phyloP scores from a whole-genome alignment of 1,284 basidiomycete genomes.

The Amylostereum areolatum region DNA sequence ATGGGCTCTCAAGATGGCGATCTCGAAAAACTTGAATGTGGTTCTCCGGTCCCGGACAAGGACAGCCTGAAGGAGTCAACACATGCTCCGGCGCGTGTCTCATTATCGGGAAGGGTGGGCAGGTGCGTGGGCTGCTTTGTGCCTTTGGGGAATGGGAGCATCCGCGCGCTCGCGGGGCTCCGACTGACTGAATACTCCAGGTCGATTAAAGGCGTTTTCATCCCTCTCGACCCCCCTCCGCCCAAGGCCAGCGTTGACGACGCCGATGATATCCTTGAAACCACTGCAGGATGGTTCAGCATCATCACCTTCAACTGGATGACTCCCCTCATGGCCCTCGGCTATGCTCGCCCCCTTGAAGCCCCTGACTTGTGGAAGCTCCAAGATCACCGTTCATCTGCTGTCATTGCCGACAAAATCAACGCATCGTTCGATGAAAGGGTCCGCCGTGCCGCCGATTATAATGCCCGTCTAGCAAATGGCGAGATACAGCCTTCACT shows the following conservation, averaged over 20 bases:
- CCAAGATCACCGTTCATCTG: conserved; percentile 54
- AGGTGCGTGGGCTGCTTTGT: conserved; percentile 6
- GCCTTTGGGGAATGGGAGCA: too few species aligned
- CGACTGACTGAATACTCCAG: background rate
- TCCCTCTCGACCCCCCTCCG: conserved; percentile 31
- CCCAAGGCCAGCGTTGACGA: conserved; percentile 49
- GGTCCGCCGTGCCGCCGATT: conserved; percentile 52
- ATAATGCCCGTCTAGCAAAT: conserved; percentile 60
- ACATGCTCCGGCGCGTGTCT: background rate
- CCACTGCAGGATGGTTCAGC: conserved; percentile 42
- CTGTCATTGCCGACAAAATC: conserved; percentile 58
- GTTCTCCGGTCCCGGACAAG: too few species aligned
- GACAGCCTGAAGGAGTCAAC: too few species aligned
- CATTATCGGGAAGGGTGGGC: background rate
- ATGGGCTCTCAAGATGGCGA: too few species aligned
- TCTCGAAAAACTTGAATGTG: too few species aligned
- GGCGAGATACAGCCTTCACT: conserved; percentile 61
- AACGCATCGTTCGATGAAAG: conserved; percentile 61
- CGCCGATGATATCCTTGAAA: conserved; percentile 44
- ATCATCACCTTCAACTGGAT: conserved; percentile 70
- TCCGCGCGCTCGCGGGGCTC: too few species aligned
- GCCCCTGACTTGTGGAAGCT: conserved; percentile 83
- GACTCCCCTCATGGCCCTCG: conserved; percentile 60
- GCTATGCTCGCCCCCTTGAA: conserved; percentile 77
- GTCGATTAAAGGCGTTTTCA: conserved; percentile 14